Conservation (phyloP, 306 rosid genomes). For the Vachellia pachyceras region DNA sequence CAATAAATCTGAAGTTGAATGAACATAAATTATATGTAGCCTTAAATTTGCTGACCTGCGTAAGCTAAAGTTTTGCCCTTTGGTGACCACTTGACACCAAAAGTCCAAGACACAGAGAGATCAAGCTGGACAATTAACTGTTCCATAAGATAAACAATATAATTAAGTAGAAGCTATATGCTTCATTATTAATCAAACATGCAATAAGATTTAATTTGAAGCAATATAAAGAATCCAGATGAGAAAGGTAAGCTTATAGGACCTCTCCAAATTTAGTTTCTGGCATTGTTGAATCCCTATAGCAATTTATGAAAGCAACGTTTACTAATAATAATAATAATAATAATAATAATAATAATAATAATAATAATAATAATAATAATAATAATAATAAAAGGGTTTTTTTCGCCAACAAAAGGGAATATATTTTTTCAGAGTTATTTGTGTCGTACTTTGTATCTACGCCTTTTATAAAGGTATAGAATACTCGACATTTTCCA, state of each 20-base stretch:
- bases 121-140: slow-evolving; percentile 94
- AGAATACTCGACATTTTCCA: slow-evolving; percentile 90
- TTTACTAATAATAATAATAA: slow-evolving; percentile 22
- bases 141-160: slow-evolving; percentile 42
- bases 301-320: slow-evolving; percentile 51
- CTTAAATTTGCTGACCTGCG: slow-evolving; percentile 69
- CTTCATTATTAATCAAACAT: background rate
- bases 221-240: slow-evolving; percentile 21
- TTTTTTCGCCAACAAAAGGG: no score
- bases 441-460: slow-evolving; percentile 77
- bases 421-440: slow-evolving; percentile 19
- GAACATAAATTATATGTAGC: slow-evolving; percentile 25
- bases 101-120: slow-evolving; percentile 90
- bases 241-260: slow-evolving; percentile 41
- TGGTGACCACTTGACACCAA: slow-evolving; percentile 98
- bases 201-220: background rate
- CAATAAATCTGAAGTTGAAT: slow-evolving; percentile 27
- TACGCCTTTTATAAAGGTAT: slow-evolving; percentile 91
- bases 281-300: slow-evolving; percentile 83
- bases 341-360: slow-evolving; percentile 23
- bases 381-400: slow-evolving; percentile 16
- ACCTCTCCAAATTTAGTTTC: slow-evolving; percentile 99
- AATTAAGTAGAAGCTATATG: no score
- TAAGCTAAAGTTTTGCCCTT: slow-evolving; percentile 94
- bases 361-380: slow-evolving; percentile 18